phyloP scores from a whole-genome alignment of 2,329 filamentous ascomycete genomes.

The Cryphonectria naterciae region DNA sequence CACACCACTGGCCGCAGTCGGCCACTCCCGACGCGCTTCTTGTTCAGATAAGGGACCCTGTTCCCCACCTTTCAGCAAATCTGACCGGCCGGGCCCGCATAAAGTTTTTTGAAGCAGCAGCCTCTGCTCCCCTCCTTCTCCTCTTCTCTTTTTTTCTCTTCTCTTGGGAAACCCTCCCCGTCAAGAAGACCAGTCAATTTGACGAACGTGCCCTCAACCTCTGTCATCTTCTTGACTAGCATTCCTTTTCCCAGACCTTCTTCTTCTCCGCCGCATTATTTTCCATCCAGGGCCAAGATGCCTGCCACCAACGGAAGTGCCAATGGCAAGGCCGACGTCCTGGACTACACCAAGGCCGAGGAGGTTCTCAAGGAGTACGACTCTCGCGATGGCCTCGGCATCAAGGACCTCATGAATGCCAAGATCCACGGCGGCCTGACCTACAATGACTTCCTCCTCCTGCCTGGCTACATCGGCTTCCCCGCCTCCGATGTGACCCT shows the following conservation, averaged over 20 bases:
- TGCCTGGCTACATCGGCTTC: conserved; percentile 98
- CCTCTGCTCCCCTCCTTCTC: conserved; percentile 3
- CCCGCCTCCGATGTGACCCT: conserved; percentile 85
- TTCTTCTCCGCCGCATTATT: background rate
- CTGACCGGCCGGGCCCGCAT: conserved; percentile 10
- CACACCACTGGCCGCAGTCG: background rate
- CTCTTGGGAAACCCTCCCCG: conserved; percentile 30
- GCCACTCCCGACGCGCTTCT: background rate
- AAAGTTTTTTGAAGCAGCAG: conserved; percentile 24
- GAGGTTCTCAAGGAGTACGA: conserved; percentile 83
- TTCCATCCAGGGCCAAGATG: conserved; percentile 53
- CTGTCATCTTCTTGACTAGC: conserved; percentile 27
- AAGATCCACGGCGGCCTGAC: conserved; percentile 91
- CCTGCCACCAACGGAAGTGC: conserved; percentile 70
- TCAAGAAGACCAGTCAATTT: conserved; percentile 29
- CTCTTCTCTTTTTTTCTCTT: conserved; percentile 23
- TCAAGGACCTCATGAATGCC: conserved; percentile 86
- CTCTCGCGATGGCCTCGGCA: conserved; percentile 81
- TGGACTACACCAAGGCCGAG: conserved; percentile 76
- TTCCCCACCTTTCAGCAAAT: conserved; percentile 9
- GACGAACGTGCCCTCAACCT: conserved; percentile 15
- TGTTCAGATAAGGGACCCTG: conserved; percentile 8
- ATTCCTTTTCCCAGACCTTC: background rate
- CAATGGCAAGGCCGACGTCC: conserved; percentile 59
- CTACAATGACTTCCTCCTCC: conserved; percentile 97